Percentiles rank a stretch among this genome's conserved stretches.
Conservation (phyloP, 2,329 filamentous ascomycete genomes). For the Pseudocercospora fijiensis region DNA sequence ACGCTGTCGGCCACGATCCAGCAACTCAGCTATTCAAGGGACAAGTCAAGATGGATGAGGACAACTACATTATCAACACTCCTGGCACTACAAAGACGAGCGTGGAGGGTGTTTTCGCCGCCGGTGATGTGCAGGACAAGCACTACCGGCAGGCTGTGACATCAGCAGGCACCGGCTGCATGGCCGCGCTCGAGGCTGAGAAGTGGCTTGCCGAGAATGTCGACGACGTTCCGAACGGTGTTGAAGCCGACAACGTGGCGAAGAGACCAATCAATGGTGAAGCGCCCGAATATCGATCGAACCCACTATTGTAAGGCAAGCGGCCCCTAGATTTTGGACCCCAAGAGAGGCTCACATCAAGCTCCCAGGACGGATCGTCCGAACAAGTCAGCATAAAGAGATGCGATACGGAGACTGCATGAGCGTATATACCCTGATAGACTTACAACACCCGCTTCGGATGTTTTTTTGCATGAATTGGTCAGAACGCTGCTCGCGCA, state of each 20-base stretch:
- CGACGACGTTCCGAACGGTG: slow-evolving; percentile 54
- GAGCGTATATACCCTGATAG: slow-evolving; percentile 4
- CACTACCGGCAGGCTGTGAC: slow-evolving; percentile 96
- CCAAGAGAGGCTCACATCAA: background rate
- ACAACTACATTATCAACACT: slow-evolving; percentile 87
- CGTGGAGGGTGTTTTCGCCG: slow-evolving; percentile 89
- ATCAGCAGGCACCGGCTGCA: slow-evolving; percentile 91
- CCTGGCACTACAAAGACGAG: slow-evolving; percentile 87
- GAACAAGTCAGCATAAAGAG: background rate
- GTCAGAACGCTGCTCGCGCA: background rate
- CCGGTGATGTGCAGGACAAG: slow-evolving; percentile 98
- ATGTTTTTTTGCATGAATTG: background rate
- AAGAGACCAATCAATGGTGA: slow-evolving; percentile 53
- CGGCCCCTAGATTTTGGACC: background rate
- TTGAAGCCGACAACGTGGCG: slow-evolving; percentile 52
- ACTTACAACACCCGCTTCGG: background rate
- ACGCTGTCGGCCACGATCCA: slow-evolving; percentile 94
- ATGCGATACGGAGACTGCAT: background rate
- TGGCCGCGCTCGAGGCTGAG: slow-evolving; percentile 93
- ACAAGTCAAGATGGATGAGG: slow-evolving; percentile 81
- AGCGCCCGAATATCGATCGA: slow-evolving; percentile 62
- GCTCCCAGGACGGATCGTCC: background rate
- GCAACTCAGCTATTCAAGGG: slow-evolving; percentile 88
- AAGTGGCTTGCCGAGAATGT: slow-evolving; percentile 83
- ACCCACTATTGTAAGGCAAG: slow-evolving; percentile 59